Percentiles rank a stretch among this genome's conserved stretches.
Evolutionary conservation across 2,329 filamentous ascomycete species (phyloP).

Genomic region (Diaporthe australafricana): DNA sequence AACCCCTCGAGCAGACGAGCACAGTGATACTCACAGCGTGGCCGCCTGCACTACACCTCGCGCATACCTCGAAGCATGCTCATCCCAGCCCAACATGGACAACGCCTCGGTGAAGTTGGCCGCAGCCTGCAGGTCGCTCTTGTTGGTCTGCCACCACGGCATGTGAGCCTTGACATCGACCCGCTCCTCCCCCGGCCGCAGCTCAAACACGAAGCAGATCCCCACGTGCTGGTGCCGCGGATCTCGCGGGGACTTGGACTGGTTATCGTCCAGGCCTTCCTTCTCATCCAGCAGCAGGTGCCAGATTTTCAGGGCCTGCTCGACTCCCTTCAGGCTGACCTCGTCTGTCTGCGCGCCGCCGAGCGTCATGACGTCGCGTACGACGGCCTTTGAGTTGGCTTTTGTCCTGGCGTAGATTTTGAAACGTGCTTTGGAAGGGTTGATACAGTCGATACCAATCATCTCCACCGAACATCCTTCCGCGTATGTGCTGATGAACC

Average conservation of each 20-base stretch:
- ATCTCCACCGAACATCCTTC: background rate
- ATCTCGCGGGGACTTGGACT: background rate
- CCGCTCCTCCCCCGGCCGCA: background rate
- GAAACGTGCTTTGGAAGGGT: background rate
- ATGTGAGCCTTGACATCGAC: constrained; percentile 3
- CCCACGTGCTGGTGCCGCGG: background rate
- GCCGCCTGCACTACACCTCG: background rate
- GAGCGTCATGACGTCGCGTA: background rate
- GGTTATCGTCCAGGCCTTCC: background rate
- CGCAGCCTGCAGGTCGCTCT: background rate
- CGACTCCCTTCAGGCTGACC: background rate
- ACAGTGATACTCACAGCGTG: background rate
- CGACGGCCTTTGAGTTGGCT: background rate
- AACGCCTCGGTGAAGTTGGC: background rate
- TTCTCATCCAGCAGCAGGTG: background rate
- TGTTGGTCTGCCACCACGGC: background rate
- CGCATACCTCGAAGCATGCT: background rate
- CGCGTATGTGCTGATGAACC: background rate
- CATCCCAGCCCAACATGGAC: background rate
- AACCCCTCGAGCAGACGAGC: background rate
- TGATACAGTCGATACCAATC: background rate
- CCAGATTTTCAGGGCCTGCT: constrained; percentile 6
- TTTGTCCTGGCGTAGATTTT: background rate
- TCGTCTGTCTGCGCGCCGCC: background rate
- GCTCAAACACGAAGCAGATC: background rate